phyloP scores from a whole-genome alignment of 2,329 filamentous ascomycete species.

The Colletotrichum salicis region DNA sequence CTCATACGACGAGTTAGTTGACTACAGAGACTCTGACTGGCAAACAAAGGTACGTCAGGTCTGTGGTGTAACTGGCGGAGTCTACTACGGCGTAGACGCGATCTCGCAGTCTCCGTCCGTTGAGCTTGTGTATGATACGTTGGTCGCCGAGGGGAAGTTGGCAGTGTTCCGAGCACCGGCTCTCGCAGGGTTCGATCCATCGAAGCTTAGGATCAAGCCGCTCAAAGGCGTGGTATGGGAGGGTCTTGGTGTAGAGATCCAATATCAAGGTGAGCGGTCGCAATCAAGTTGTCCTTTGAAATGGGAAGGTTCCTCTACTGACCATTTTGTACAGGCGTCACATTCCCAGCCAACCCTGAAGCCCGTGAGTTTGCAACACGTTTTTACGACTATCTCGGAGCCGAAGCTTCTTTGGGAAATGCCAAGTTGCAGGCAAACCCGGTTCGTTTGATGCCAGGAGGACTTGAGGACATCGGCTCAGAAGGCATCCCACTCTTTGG shows the following conservation, averaged over 20 bases:
- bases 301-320: too few species aligned
- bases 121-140: conserved; percentile 40
- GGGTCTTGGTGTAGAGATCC: conserved; percentile 51
- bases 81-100: conserved; percentile 51
- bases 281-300: too few species aligned
- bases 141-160: conserved; percentile 41
- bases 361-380: conserved; percentile 45
- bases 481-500: conserved; percentile 45
- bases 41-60: conserved; percentile 41
- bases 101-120: conserved; percentile 54
- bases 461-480: conserved; percentile 39
- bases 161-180: conserved; percentile 40
- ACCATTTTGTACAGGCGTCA: too few species aligned
- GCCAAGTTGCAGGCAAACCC: conserved; percentile 41
- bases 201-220: conserved; percentile 43
- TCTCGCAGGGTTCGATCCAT: conserved; percentile 40
- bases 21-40: conserved; percentile 51
- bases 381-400: conserved; percentile 50
- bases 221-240: conserved; percentile 56
- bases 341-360: conserved; percentile 35
- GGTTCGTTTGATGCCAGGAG: conserved; percentile 45
- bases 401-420: conserved; percentile 12
- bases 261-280: conserved; percentile 45
- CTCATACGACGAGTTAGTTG: conserved; percentile 49
- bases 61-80: conserved; percentile 39